phyloP scores from a whole-genome alignment of 2,329 filamentous ascomycete species.

The Penicillium sp. region DNA sequence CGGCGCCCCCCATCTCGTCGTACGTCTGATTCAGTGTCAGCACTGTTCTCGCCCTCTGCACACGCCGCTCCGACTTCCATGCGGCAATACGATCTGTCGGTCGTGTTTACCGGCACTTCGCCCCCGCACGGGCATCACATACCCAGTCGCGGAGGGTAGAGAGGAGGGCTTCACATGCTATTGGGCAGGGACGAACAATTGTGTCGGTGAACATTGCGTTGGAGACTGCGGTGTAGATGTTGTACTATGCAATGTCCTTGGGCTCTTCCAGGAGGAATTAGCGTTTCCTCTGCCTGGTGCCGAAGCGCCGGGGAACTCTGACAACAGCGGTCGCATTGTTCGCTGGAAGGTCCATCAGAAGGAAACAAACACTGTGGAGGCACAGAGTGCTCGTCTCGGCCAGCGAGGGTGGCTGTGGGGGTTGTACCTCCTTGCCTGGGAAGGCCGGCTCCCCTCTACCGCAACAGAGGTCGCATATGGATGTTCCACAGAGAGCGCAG shows the following conservation, averaged over 20 bases:
- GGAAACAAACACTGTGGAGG: constrained; percentile 8
- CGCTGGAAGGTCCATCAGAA: constrained; percentile 26
- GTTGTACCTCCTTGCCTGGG: constrained; percentile 66
- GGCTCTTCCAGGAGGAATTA: constrained; percentile 53
- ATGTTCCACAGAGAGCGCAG: constrained; percentile 25
- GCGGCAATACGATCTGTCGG: constrained; percentile 76
- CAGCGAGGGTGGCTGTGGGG: constrained; percentile 53
- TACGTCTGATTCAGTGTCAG: constrained; percentile 77
- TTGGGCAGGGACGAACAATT: constrained; percentile 51
- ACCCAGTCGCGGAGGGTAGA: constrained; percentile 69
- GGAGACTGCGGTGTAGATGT: constrained; percentile 79
- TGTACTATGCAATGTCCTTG: constrained; percentile 70
- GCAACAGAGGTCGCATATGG: constrained; percentile 57
- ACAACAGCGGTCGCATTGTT: constrained; percentile 38
- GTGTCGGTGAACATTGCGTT: constrained; percentile 70
- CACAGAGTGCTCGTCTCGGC: constrained; percentile 10
- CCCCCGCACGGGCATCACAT: constrained; percentile 70
- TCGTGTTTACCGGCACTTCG: constrained; percentile 70
- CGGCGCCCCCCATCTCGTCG: constrained; percentile 62
- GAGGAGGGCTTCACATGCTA: constrained; percentile 74
- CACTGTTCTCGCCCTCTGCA: constrained; percentile 69
- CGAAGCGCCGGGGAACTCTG: constrained; percentile 10
- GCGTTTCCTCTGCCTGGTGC: constrained; percentile 9
- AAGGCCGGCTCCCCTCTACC: constrained; percentile 61
- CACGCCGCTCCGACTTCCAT: constrained; percentile 75